These are phyloP conservation scores for Rehmannia glutinosa DNA, from an alignment of 257 asterid species.

Conservation along the genomic window DNA sequence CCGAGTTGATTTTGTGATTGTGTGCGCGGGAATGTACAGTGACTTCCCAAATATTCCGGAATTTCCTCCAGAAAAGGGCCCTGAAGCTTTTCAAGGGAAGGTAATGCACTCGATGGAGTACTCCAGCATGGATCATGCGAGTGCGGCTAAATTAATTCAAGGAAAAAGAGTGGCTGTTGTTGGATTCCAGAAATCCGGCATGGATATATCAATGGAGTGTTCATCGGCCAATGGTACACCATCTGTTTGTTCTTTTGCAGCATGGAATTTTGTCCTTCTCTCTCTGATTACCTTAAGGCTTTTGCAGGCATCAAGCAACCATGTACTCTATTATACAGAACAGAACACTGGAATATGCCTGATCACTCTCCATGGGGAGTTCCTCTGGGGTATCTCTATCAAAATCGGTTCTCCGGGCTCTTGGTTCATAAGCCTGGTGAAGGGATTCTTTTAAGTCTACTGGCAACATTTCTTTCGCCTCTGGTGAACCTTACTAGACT, in stretches of 20 bases:
- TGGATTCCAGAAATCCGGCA: conserved; percentile 49
- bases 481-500: too few relatives aligned
- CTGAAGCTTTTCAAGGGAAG: conserved; percentile 36
- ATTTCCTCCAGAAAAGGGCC: conserved; percentile 35
- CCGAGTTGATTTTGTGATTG: conserved; percentile 32
- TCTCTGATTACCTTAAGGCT: not conserved
- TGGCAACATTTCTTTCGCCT: conserved; percentile 42
- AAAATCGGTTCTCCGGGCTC: conserved; percentile 42
- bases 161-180: conserved; percentile 38
- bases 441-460: conserved; percentile 36
- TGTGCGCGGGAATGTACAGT: conserved; percentile 40
- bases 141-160: conserved; percentile 22
- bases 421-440: conserved; percentile 45
- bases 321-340: conserved; percentile 44
- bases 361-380: conserved; percentile 43
- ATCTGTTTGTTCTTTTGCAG: too few relatives aligned
- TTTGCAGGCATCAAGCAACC: conserved; percentile 36
- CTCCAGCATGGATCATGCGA: conserved; percentile 28
- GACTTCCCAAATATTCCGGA: conserved; percentile 41
- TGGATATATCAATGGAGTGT: conserved; percentile 47
- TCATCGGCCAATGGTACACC: conserved; percentile 29
- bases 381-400: conserved; percentile 27
- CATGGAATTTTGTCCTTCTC: not conserved
- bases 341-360: conserved; percentile 44
- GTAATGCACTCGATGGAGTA: conserved; percentile 51